Conservation (phyloP, 2,329 filamentous ascomycete species). For the Pseudopithomyces maydicus region DNA sequence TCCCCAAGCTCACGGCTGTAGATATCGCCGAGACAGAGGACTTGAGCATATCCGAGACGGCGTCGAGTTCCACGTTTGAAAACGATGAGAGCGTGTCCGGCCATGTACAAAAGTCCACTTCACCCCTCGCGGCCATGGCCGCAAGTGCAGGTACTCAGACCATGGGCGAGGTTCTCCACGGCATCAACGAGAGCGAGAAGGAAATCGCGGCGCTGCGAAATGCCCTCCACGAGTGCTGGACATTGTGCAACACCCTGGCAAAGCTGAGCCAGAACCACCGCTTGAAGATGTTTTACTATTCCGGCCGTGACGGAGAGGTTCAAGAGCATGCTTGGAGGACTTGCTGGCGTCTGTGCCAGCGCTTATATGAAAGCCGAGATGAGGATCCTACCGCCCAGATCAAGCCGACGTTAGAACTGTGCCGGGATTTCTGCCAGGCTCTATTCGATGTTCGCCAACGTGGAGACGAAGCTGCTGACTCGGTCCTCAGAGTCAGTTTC, state of each 20-base stretch:
- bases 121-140: conserved; percentile 11
- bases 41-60: conserved; percentile 33
- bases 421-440: conserved; percentile 88
- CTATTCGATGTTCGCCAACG: conserved; percentile 84
- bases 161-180: conserved; percentile 59
- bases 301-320: conserved; percentile 69
- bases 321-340: conserved; percentile 91
- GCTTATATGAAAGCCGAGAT: conserved; percentile 80
- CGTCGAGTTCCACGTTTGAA: conserved; percentile 35
- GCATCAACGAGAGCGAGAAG: conserved; percentile 62
- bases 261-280: conserved; percentile 84
- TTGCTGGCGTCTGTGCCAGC: conserved; percentile 92
- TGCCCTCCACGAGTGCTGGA: conserved; percentile 89
- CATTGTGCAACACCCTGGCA: conserved; percentile 86
- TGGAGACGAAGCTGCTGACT: conserved; percentile 80
- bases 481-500: conserved; percentile 87
- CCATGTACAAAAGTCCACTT: conserved; percentile 36
- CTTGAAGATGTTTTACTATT: conserved; percentile 76
- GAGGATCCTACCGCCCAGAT: conserved; percentile 72
- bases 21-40: conserved; percentile 55
- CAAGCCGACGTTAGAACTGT: conserved; percentile 79
- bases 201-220: conserved; percentile 73
- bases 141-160: conserved; percentile 38
- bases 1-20: conserved; percentile 29
- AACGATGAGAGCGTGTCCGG: conserved; percentile 41